A percentile compares a stretch with the other conserved stretches of the same genome.
Conservation (phyloP, 768 basidiomycete species). For the Mycena belliarum region DNA sequence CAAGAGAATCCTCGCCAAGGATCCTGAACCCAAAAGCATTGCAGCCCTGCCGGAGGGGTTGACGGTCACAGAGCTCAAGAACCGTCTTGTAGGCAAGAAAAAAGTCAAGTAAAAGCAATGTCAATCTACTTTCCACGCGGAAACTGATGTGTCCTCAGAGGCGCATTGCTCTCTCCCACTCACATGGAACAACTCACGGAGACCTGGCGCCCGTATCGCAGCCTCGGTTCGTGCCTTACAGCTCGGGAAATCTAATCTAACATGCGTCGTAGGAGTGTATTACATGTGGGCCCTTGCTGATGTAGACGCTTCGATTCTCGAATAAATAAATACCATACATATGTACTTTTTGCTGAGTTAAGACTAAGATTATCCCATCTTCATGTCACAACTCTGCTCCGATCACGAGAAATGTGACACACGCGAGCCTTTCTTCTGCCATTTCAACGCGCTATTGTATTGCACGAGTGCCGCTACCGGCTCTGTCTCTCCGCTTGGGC, state of each 20-base stretch:
- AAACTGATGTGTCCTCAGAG: constrained; percentile 39
- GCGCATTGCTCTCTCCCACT: constrained; percentile 70
- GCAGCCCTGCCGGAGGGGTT: constrained; percentile 60
- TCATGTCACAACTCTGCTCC: neutral
- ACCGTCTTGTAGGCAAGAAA: constrained; percentile 65
- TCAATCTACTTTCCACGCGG: neutral
- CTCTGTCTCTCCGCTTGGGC: constrained; percentile 23
- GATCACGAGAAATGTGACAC: neutral
- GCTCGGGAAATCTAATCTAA: neutral
- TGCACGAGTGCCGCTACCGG: neutral
- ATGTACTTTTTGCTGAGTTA: too few species aligned
- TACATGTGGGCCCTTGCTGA: constrained; percentile 87
- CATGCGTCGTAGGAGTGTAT: constrained; percentile 56
- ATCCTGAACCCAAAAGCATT: constrained; percentile 23
- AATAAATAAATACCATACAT: too few species aligned
- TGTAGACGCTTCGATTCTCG: too few species aligned
- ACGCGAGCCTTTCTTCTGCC: neutral
- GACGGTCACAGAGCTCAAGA: constrained; percentile 55
- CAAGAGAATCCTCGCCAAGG: constrained; percentile 50
- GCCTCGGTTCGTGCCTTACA: constrained; percentile 51
- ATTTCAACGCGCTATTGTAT: neutral
- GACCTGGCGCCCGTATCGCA: constrained; percentile 80
- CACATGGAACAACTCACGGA: constrained; percentile 83
- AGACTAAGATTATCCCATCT: too few species aligned
- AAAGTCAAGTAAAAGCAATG: constrained; percentile 61